Evolutionary conservation across 1,284 basidiomycete genomes (phyloP), one percentile per base, ranked within the genome.

Genomic region (Tremellales sp.): DNA sequence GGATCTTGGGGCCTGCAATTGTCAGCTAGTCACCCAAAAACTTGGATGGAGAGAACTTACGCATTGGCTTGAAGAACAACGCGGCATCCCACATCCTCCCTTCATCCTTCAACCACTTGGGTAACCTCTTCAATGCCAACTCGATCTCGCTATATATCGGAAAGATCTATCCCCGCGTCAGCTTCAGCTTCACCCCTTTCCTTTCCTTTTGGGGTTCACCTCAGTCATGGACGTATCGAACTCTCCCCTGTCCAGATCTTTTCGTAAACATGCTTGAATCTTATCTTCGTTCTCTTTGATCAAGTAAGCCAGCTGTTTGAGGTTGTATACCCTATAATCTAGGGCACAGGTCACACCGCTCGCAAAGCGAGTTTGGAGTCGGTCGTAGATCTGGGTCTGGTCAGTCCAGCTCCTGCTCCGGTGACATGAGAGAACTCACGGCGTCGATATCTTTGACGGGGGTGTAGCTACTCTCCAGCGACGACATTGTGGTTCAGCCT

Each of bases 71-170:
- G 65, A 70, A 71, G 29, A 57, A 45, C 29, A 58, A 43, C 25
- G 64, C 58, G 3, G 67, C 70, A 54, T 77, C 79, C 64, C 85
- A 83, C 0, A 80, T 64, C 0, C 81, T 76, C 39, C 74, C 78
- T 54, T 88, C 84, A 5, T 85, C 78, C 65, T 83, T 83, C 17
- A 84, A 77, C 89, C 89, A 91, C 63, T 82, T 82, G 25, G 82
- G 82, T 39, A 93, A 79, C 45, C 82, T 80, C 45, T 82, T 77
- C 58, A 89, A 81, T 1, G 84, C 81, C 0, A 79, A 72, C 43
- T 83, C 78, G 43, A 82, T 78, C 60, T 92, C 89, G 39, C 75
- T 64, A 23, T 86, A 67, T 6, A 79, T 76, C 3, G 78, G 63
- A 72, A 69, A 69, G 33, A 71, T 52, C 74, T 72, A n/a, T n/a